Base-by-base conservation (phyloP, 768 basidiomycete genomes). In the Termitomyces titanicus region DNA sequence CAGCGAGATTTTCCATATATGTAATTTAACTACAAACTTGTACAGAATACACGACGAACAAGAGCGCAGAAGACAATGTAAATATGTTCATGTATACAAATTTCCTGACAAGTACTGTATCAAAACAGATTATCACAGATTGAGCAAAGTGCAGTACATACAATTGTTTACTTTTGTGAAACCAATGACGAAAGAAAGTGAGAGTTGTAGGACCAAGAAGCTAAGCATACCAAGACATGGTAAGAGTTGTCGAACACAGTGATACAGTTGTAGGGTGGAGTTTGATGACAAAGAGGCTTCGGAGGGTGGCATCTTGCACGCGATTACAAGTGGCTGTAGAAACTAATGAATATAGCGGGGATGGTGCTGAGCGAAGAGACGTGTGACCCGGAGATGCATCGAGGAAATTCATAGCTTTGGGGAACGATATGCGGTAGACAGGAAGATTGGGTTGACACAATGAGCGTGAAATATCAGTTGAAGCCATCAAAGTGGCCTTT, bases 401-500 rank as follows among this genome's bases (percentile, higher is more conserved):
- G 46, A 52, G 12, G 59, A 56, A 43, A 47, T 58, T 51, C 53
- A 27, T 55, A 31, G 35, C 54, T 51, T 34, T 45, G 59, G 54
- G 43, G 50, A 53, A 48, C 47, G 35, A 47, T 10, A 40, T 34
- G 6, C 18, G 18, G 20, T 18, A 51, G 47, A 59, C 56, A 34
- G 43, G 55, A 52, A 29, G 47, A 61, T 58, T 51, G 58, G 24
- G 47, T 7, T 27, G 46, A 52, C 38, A 42, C 47, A 49, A 39
- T 34, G 50, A 38, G 47, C 59, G 18, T 43, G 55, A 35, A 51
- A 47, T 53, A 37, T 79, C 71, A 92, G 66, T 90, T 89, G 77
- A 94, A 94, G 47, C 92, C 87, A 66, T 94, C 92, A 62, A 93
- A 94, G 63, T 94, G 92, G 9, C 92, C 92, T 75, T 90, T 94